phyloP scores from a whole-genome alignment of 371 early-diverging fungal species.

The Lichtheimia hyalospora region DNA sequence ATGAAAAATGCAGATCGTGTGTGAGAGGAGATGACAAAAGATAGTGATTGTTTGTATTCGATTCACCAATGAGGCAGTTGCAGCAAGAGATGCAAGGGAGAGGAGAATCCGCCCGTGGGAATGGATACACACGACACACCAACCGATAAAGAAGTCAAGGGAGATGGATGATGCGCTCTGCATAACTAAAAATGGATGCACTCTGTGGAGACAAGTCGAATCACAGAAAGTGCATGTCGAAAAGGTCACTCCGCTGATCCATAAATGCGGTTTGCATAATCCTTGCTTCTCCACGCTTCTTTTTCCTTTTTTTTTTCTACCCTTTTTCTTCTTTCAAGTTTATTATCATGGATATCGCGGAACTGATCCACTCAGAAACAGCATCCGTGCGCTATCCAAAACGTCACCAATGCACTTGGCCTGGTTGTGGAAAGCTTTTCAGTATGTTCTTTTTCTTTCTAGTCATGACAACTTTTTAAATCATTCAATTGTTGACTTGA shows the following conservation, averaged over 20 bases:
- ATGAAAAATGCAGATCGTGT: too few relatives aligned
- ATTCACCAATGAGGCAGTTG: too few relatives aligned
- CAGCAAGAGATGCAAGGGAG: too few relatives aligned
- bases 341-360: slow-evolving; percentile 58
- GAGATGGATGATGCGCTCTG: not conserved
- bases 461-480: not conserved
- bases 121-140: too few relatives aligned
- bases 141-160: too few relatives aligned
- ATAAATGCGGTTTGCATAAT: slow-evolving; percentile 7
- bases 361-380: slow-evolving; percentile 55
- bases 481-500: not conserved
- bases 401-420: slow-evolving; percentile 29
- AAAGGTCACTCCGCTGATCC: slow-evolving; percentile 7
- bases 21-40: too few relatives aligned
- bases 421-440: slow-evolving; percentile 34
- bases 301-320: not conserved
- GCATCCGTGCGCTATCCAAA: slow-evolving; percentile 18
- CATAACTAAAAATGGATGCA: slow-evolving; percentile 1
- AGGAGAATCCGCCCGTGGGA: too few relatives aligned
- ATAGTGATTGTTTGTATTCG: too few relatives aligned
- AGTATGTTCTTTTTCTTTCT: slow-evolving; percentile 18
- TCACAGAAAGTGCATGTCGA: not conserved
- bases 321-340: not conserved
- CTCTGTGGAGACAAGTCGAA: slow-evolving; percentile 3
- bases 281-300: not conserved